These are phyloP conservation scores for Pythium guiyangense DNA, from an alignment of 352 stramenopile genomes.

Conservation along the genomic window DNA sequence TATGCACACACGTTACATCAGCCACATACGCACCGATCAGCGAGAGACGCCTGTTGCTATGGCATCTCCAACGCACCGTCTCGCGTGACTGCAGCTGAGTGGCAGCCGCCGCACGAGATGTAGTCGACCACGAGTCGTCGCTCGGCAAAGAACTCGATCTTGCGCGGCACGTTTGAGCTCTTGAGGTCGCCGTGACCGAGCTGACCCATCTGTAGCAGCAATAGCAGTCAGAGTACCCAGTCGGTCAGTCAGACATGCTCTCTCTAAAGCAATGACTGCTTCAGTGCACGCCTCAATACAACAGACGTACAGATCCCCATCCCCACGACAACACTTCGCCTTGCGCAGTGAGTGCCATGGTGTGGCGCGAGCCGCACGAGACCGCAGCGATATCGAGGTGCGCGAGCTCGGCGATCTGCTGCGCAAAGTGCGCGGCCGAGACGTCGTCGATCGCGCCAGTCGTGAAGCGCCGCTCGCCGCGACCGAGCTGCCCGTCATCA, in stretches of 20 bases:
- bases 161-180: constrained; percentile 53
- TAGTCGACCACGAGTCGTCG: constrained; percentile 51
- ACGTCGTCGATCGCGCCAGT: constrained; percentile 63
- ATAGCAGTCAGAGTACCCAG: too few species aligned
- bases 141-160: constrained; percentile 59
- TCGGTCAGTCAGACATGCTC: neutral
- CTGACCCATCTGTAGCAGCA: constrained; percentile 57
- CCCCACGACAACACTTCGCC: constrained; percentile 73
- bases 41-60: neutral
- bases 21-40: neutral
- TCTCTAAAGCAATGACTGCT: neutral
- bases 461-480: constrained; percentile 51
- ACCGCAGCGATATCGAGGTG: constrained; percentile 56
- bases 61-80: constrained; percentile 28
- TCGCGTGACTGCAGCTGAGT: constrained; percentile 69
- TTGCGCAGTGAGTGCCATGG: constrained; percentile 64
- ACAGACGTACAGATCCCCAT: constrained; percentile 60
- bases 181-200: constrained; percentile 73
- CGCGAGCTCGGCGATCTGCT: constrained; percentile 43
- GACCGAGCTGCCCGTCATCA: constrained; percentile 77
- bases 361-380: constrained; percentile 79
- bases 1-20: neutral
- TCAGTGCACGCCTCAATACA: neutral
- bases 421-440: constrained; percentile 69
- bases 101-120: constrained; percentile 78